phyloP scores from a whole-genome alignment of 495 filamentous ascomycete species.

The Annulohypoxylon stygium region DNA sequence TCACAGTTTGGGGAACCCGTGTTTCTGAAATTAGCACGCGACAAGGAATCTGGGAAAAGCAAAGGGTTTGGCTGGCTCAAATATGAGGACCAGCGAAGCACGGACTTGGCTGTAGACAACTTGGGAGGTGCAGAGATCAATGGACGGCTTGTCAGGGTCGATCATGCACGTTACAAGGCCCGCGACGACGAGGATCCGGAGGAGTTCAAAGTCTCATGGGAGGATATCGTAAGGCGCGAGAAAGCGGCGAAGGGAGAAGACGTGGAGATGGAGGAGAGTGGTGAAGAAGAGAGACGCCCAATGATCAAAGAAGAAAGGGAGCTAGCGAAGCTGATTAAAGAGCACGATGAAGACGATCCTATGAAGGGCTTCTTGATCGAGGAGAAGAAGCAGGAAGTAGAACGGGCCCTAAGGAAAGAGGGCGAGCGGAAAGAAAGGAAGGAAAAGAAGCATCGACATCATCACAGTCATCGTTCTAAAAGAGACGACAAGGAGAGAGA shows the following conservation, averaged over 20 bases:
- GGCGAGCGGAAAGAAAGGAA: slow-evolving; percentile 56
- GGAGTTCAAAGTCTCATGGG: slow-evolving; percentile 64
- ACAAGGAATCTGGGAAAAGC: slow-evolving; percentile 96
- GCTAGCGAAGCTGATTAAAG: slow-evolving; percentile 76
- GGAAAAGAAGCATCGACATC: slow-evolving; percentile 66
- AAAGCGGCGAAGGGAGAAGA: slow-evolving; percentile 49
- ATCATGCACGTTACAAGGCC: slow-evolving; percentile 91
- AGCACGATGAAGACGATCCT: slow-evolving; percentile 95
- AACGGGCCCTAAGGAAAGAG: slow-evolving; percentile 71
- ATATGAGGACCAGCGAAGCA: slow-evolving; percentile 97
- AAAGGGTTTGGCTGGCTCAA: slow-evolving; percentile 95
- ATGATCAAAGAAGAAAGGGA: slow-evolving; percentile 77
- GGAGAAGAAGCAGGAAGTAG: slow-evolving; percentile 90
- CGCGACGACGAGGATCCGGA: slow-evolving; percentile 86
- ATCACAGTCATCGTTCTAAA: slow-evolving; percentile 58
- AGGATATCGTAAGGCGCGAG: slow-evolving; percentile 59
- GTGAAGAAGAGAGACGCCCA: slow-evolving; percentile 56
- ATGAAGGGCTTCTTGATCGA: slow-evolving; percentile 93
- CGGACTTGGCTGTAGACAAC: slow-evolving; percentile 96
- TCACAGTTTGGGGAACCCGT: slow-evolving; percentile 96
- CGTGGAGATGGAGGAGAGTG: slow-evolving; percentile 56
- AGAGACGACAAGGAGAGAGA: slow-evolving; percentile 45
- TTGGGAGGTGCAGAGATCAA: slow-evolving; percentile 86
- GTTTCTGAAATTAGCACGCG: slow-evolving; percentile 88
- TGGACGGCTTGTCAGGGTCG: slow-evolving; percentile 85